Conservation (phyloP, 2,329 filamentous ascomycete genomes). For the Phialocephala sp. region DNA sequence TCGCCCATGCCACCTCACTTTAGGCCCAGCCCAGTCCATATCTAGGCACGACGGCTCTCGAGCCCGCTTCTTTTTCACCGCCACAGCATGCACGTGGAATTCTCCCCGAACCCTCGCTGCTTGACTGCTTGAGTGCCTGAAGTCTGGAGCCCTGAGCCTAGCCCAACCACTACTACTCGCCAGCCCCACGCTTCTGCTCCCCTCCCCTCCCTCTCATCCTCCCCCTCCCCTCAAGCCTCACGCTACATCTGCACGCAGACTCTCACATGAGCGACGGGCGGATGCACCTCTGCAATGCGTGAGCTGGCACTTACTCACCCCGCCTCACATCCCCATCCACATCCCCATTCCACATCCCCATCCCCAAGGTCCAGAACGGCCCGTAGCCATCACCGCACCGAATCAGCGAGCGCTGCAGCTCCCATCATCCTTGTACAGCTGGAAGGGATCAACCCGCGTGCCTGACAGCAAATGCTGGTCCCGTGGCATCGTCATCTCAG, state of each 20-base stretch:
- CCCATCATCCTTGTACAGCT: slow-evolving; percentile 22
- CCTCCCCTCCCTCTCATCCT: not conserved
- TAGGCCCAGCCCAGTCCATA: not conserved
- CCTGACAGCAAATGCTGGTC: slow-evolving; percentile 16
- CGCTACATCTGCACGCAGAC: slow-evolving; percentile 13
- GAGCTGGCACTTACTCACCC: not conserved
- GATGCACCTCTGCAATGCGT: slow-evolving; percentile 18
- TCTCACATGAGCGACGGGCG: slow-evolving; percentile 17
- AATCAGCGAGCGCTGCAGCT: not conserved
- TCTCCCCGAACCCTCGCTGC: not conserved
- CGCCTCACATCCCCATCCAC: not conserved
- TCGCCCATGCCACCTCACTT: not conserved
- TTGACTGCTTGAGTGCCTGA: not conserved
- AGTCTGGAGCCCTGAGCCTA: too few relatives aligned
- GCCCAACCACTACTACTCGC: not conserved
- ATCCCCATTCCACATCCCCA: not conserved
- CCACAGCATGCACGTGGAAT: slow-evolving; percentile 2
- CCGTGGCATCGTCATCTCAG: slow-evolving; percentile 8
- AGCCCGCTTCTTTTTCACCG: not conserved
- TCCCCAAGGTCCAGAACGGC: not conserved
- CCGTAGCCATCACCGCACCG: not conserved
- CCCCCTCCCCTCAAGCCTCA: slow-evolving; percentile 20
- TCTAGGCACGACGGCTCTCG: not conserved
- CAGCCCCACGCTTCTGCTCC: not conserved
- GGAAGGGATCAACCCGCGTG: slow-evolving; percentile 15